Evolutionary conservation across 768 basidiomycete genomes (phyloP).

Genomic region (Mycena leptocephala): DNA sequence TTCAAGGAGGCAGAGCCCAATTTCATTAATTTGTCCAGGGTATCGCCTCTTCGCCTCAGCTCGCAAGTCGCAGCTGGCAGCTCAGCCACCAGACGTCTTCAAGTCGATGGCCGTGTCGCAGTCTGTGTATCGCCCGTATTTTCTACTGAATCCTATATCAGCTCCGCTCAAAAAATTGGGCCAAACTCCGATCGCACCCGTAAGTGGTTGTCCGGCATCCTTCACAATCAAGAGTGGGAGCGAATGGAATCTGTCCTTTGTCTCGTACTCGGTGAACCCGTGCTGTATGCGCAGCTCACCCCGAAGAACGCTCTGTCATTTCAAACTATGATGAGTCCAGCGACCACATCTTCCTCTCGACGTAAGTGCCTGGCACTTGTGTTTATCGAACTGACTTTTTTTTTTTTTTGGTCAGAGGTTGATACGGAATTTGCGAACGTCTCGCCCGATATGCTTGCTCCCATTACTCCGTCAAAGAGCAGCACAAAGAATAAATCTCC

Average conservation of each 20-base stretch:
- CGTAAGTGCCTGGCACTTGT: too few species aligned
- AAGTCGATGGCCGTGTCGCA: neutral
- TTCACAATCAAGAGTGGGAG: too few species aligned
- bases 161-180: neutral
- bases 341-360: too few species aligned
- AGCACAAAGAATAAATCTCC: too few species aligned
- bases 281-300: neutral
- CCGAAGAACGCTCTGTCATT: neutral
- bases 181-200: neutral
- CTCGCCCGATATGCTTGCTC: too few species aligned
- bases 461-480: too few species aligned
- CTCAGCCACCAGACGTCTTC: neutral
- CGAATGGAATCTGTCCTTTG: neutral
- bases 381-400: too few species aligned
- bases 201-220: neutral
- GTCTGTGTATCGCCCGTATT: neutral
- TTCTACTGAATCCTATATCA: neutral
- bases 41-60: neutral
- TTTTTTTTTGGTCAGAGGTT: too few species aligned
- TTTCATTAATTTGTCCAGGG: neutral
- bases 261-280: neutral
- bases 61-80: neutral
- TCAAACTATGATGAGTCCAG: too few species aligned
- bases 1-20: neutral
- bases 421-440: too few species aligned